Evolutionary conservation across 768 basidiomycete species (phyloP), one percentile per base, ranked within the genome.

Genomic region (Fibroporia radiculosa): DNA sequence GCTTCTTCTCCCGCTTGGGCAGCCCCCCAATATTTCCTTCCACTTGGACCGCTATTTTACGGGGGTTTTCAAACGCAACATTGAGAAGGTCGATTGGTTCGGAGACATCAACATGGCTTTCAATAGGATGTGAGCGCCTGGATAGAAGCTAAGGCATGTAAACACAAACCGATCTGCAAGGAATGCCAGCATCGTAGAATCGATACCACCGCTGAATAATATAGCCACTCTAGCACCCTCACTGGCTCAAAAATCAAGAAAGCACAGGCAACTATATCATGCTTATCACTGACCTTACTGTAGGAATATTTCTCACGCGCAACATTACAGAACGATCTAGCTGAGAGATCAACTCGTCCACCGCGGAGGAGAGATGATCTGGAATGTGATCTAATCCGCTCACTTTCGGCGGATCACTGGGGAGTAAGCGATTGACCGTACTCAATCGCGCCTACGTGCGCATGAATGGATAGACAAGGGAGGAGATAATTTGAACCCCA

Each of bases 161-260:
- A 22, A 4, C 1, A 56, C 74, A 41, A 56, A 88, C 84, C 69
- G 70, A 56, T 93, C 76, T 1, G 91, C 86, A 4, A 99, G 69
- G 56, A 77, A 83, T 0, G 93, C 80, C 6, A 98, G 56, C 31
- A 88, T 67, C 0, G 93, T 84, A 10, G 84, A 97, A 60, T 99
- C 96, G 34, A 99, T 90, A 0, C 96, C 96, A 24, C 96, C 96
- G 28, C 91, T 95, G 62, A 98, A 99, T 7, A 99, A 73, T 7
- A 99, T 72, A 2, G 85, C 92, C 2, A 96, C 70, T 41, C 83
- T 73, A 3, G 82, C 71, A 40, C n/a, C n/a, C n/a, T n/a, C n/a
- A n/a, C n/a, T n/a, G n/a, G n/a, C n/a, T n/a, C n/a, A n/a, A n/a
- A n/a, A n/a, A n/a, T n/a, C n/a, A n/a, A n/a, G n/a, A n/a, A n/a